Evolutionary conservation across 371 early-diverging fungal genomes (phyloP), one percentile per base, ranked within the genome.

Genomic region (Syncephalastrum racemosum): DNA sequence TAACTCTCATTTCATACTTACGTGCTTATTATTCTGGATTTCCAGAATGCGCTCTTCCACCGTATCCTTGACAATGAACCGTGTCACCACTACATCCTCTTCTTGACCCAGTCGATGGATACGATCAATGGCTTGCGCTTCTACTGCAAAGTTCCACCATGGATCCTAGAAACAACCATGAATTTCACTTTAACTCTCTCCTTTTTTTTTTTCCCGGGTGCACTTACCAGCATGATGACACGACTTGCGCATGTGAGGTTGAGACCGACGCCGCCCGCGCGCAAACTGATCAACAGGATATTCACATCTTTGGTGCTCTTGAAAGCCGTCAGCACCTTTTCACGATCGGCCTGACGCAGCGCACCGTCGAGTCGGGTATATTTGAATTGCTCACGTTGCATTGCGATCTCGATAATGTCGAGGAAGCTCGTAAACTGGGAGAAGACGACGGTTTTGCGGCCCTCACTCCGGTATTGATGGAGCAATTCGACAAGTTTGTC

Each of bases 231-330:
- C 72, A 88, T 87, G 67, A 65, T 57, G 1, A 92, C 91, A 2
- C 88, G 82, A 49, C 66, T 85, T 0, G 95, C 96, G 20, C 78
- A 74, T 0, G 93, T 92, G 59, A 97, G 60, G 62, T 95, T 95
- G 31, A 97, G 69, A 1, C 95, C 97, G 10, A 97, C 90, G 22
- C 95, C 95, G 65, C 88, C 88, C 18, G 94, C 91, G 59, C 89
- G 87, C 39, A 96, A 74, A 61, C 92, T 92, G 53, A 95, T 84
- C 22, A 97, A 70, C 19, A 97, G 68, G 4, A 95, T 85, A 3
- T 61, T 66, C 0, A 76, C 66, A 16, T 64, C 60, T 25, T 84
- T 80, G 7, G 50, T 51, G 1, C 63, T 54, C 19, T 62, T 43
- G 63, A 95, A 92, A 13, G 62, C 42, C 13, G 74, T 46, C 10